Base-by-base conservation (phyloP, 495 filamentous ascomycete species). In the Aspergillus nidulans region DNA sequence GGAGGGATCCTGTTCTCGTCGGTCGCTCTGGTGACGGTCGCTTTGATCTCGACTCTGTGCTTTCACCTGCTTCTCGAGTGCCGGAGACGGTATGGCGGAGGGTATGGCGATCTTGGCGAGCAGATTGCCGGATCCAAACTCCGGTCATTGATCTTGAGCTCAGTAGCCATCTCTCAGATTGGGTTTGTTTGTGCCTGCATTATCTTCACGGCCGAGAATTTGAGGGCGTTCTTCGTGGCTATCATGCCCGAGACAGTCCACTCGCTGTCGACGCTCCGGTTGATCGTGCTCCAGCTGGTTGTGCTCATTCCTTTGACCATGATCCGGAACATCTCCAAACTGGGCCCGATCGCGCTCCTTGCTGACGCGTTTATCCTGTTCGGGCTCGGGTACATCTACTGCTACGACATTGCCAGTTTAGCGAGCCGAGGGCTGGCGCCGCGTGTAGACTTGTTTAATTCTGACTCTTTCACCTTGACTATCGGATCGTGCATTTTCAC, bases 401-500 rank as follows among this genome's bases (percentile, higher is more conserved):
- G 90, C 76, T 96, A 88, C 70, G 90, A 95, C 64, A 79, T 96
- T 59, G 75, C 85, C 51, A 91, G 88, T 16, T 82, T 95, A 20
- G 77, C 78, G n/a, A 71, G 69, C 46, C 80, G 84, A 48, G 90
- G 90, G 4, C 58, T 91, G 23, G 77, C 77, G 10, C 78, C 88
- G 1, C 90, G 92, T 63, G 87, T 95, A 53, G 77, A 83, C 54
- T 70, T 82, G 55, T 95, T 96, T 77, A 95, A 96, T 73, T 65
- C 80, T 3, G 79, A 81, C 20, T 78, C 87, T 60, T 96, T 92
- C 88, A 94, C 90, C 0, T 78, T 95, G 20, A 94, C 95, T 64
- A 95, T 96, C 63, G 91, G 91, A 49, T 95, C 91, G 5, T 91
- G 90, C 16, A 95, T 96, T 60, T 96, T 96, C 72, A 96, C 91